Evolutionary conservation across 768 basidiomycete species (phyloP), one percentile per base, ranked within the genome.

Genomic region (Hypholoma sublateritium): DNA sequence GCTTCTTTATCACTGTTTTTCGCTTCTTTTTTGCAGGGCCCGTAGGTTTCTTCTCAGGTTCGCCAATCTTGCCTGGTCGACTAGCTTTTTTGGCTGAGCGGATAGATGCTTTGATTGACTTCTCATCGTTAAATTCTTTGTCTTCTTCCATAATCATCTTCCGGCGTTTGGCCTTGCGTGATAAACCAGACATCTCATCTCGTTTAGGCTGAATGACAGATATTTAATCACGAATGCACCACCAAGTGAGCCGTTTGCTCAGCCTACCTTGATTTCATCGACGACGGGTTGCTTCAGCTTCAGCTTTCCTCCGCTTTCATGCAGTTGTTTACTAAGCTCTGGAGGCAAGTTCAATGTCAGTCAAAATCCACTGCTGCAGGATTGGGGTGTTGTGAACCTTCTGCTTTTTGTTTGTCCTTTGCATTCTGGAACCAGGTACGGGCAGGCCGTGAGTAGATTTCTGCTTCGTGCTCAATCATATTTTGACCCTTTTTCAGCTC

Each of bases 371-470:
- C 28, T 2, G 5, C 9, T 4, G 39, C 34, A 24, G 50, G 34
- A 34, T 42, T 39, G 41, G 51, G 39, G 11, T 7, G 45, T 19
- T 12, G 55, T 70, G 41, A 59, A 96, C 95, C 88, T 84, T 88
- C 84, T 4, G 93, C 81, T 58, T 82, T 84, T 59, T 79, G 72
- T 75, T 91, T 98, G 65, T 97, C 93, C 70, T 88, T 90, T 55
- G 80, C 78, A 8, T 81, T 85, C 74, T 98, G 97, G 81, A 99
- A 99, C 97, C 97, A 99, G n/a, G 95, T 98, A 64, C 96, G 82
- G 16, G 94, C 93, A 5, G 97, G 97, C 56, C 95, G 80, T 19
- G 92, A 88, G 70, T 86, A 91, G 63, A 99, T 99, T 74, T 98
- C 96, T 11, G 80, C 84, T 71, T 91, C 83, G 61, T 98, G 93